A percentile compares a stretch with the other conserved stretches of the same genome.
phyloP scores from a whole-genome alignment of 2,329 filamentous ascomycete species.

The Aureobasidium sp. region DNA sequence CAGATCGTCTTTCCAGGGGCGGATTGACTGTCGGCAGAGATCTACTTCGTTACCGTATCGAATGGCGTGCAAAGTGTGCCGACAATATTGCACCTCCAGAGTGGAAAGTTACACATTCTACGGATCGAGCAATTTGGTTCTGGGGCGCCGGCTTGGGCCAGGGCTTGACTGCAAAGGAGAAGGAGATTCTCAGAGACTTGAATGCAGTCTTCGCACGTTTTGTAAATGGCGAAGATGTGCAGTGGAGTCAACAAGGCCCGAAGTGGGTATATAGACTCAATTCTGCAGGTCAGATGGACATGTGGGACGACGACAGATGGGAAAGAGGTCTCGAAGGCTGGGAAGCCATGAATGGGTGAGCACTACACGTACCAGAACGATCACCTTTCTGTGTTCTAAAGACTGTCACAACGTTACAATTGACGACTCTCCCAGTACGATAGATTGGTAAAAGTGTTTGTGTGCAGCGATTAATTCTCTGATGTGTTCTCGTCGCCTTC shows the following conservation, averaged over 20 bases:
- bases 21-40: conserved; percentile 37
- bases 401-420: too few species aligned
- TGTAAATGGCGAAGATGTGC: conserved; percentile 34
- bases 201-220: conserved; percentile 35
- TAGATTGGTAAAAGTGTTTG: too few species aligned
- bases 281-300: conserved; percentile 39
- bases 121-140: conserved; percentile 51
- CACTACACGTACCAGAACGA: conserved; percentile 18
- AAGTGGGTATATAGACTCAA: conserved; percentile 40
- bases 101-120: conserved; percentile 50
- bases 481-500: neutral
- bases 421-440: too few species aligned
- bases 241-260: conserved; percentile 33
- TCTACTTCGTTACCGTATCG: conserved; percentile 48
- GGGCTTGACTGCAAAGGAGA: conserved; percentile 39
- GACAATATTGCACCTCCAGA: conserved; percentile 36
- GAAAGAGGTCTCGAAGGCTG: conserved; percentile 44
- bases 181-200: conserved; percentile 34
- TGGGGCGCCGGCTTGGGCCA: conserved; percentile 42
- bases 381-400: too few species aligned
- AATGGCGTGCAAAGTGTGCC: conserved; percentile 46
- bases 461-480: too few species aligned
- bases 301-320: conserved; percentile 42
- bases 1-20: conserved; percentile 37
- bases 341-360: conserved; percentile 26